A percentile compares a stretch with the other conserved stretches of the same genome.
Conservation (phyloP, 2,329 filamentous ascomycete genomes). For the Pseudopyrenochaeta lycopersici region DNA sequence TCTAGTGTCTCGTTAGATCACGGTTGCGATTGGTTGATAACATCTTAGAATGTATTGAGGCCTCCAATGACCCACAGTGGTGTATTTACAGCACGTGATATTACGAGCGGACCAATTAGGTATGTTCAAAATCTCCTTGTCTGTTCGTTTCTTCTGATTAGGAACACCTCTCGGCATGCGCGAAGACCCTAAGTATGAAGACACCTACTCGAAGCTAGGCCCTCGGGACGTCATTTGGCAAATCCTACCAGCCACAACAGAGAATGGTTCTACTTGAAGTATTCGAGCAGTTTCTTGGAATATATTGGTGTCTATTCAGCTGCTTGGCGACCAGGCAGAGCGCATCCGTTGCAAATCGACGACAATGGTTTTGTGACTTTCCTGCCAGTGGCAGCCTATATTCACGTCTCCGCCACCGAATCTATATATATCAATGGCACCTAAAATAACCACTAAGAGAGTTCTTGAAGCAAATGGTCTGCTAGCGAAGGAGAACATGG, state of each 20-base stretch:
- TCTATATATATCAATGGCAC: background rate
- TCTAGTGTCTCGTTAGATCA: conserved; percentile 8
- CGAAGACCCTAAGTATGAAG: too few relatives aligned
- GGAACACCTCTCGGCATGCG: too few relatives aligned
- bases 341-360: background rate
- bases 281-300: too few relatives aligned
- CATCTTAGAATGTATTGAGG: background rate
- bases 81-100: conserved; percentile 9
- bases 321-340: background rate
- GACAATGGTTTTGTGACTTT: background rate
- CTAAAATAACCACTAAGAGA: background rate
- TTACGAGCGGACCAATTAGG: conserved; percentile 15
- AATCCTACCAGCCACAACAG: too few relatives aligned
- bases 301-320: background rate
- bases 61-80: background rate
- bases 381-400: conserved; percentile 1
- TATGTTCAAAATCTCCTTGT: background rate
- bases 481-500: background rate
- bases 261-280: too few relatives aligned
- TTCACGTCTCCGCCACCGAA: background rate
- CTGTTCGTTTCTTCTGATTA: too few relatives aligned
- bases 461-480: conserved; percentile 8
- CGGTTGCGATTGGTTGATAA: conserved; percentile 6
- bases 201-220: too few relatives aligned
- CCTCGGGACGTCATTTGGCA: too few relatives aligned